Conservation (phyloP, 208 protist species). For the Lotmaria passim region DNA sequence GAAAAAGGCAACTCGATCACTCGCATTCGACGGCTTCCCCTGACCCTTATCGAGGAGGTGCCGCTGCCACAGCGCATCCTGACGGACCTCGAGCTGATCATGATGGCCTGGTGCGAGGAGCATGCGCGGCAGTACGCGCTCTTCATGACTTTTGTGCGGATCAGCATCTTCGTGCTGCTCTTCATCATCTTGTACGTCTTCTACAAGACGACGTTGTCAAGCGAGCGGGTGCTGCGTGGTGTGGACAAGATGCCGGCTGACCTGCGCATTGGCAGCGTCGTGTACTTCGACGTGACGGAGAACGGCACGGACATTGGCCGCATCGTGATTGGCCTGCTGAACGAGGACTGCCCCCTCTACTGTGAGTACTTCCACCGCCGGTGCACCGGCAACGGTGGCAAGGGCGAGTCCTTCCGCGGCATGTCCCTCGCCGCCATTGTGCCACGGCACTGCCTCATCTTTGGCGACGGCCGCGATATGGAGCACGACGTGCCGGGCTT, state of each 20-base stretch:
- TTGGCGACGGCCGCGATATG: constrained; percentile 86
- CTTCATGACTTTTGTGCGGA: constrained; percentile 63
- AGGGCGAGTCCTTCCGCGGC: constrained; percentile 80
- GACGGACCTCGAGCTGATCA: constrained; percentile 85
- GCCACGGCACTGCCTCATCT: constrained; percentile 79
- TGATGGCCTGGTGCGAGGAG: constrained; percentile 92
- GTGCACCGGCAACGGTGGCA: constrained; percentile 80
- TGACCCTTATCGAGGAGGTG: constrained; percentile 87
- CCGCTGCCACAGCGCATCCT: constrained; percentile 75
- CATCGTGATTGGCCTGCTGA: constrained; percentile 87
- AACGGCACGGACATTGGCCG: constrained; percentile 82
- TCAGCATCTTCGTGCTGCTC: constrained; percentile 71
- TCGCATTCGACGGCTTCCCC: constrained; percentile 69
- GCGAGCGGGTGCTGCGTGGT: constrained; percentile 79
- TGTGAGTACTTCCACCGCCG: constrained; percentile 90
- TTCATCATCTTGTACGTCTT: constrained; percentile 86
- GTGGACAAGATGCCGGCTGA: constrained; percentile 85
- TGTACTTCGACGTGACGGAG: constrained; percentile 89
- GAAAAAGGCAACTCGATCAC: constrained; percentile 69
- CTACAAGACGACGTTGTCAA: constrained; percentile 80
- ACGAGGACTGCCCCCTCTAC: constrained; percentile 87
- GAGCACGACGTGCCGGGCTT: constrained; percentile 78
- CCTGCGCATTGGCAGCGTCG: constrained; percentile 85
- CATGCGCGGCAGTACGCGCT: constrained; percentile 80
- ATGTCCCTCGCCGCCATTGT: constrained; percentile 78